Evolutionary conservation across 192 early-diverging fungal species (phyloP), one percentile per base, ranked within the genome.

Genomic region (Endogone sp.): DNA sequence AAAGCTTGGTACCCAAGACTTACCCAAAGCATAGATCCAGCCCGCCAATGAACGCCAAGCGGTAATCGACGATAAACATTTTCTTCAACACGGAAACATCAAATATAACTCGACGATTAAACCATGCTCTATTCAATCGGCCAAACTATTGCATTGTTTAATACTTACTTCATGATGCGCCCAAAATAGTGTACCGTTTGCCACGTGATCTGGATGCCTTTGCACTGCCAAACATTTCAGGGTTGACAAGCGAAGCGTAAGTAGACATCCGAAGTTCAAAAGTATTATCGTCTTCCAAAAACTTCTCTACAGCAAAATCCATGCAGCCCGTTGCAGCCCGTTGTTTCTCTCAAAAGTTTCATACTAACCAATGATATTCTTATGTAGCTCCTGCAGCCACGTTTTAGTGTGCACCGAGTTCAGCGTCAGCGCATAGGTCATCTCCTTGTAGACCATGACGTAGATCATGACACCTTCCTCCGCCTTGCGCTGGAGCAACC

Each of bases 11-110:
- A 31, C 54, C 16, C 6, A 29, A 63, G 2, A 26, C 29, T 59
- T 75, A 84, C 82, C 93, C 93, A 81, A 87, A 92, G 78, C 93
- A 95, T 62, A 93, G 72, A 74, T 95, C 93, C 26, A 95, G 78
- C 3, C 93, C 93, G 68, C 93, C 93, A 66, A 95, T 87, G 56
- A 94, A 95, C 2, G 91, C 93, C 65, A 94, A 71, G 29, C 85
- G 86, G 65, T 87, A 84, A 73, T 95, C 93, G 20, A 95, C 82
- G 3, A 93, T 79, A 0, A 89, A 86, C 27, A 92, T 90, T 86
- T 95, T 95, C 77, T 90, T 62, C 56, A 69, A 30, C n/a, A n/a
- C n/a, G n/a, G 56, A 49, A 71, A 56, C n/a, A n/a, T n/a, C n/a
- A n/a, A n/a, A n/a, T n/a, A n/a, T n/a, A n/a, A n/a, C n/a, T n/a